A percentile compares a stretch with the other conserved stretches of the same genome.
Conservation (phyloP, 139 green algal species). For the Raphidocelis subcapitata region DNA sequence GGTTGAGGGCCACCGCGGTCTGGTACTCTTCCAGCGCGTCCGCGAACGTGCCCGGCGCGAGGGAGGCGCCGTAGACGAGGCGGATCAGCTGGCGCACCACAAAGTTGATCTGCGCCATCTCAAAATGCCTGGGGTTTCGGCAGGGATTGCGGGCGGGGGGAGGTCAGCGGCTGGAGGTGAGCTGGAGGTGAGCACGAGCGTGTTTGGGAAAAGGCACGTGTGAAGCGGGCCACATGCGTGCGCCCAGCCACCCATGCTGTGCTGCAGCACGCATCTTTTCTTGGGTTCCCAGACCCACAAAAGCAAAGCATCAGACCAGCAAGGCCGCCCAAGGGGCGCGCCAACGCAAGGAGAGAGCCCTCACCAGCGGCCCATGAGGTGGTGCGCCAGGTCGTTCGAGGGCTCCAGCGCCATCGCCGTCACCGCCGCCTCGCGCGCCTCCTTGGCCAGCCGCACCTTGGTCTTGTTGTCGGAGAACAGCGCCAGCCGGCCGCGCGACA, state of each 20-base stretch:
- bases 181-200: no score
- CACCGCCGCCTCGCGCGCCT: conserved; percentile 50
- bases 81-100: conserved; percentile 30
- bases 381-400: conserved; percentile 68
- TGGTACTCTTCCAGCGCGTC: conserved; percentile 61
- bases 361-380: conserved; percentile 69
- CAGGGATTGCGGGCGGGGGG: no score
- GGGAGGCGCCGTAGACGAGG: conserved; percentile 26
- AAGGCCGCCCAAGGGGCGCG: no score
- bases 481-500: conserved; percentile 67
- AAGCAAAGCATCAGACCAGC: no score
- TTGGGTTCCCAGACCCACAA: no score
- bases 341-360: no score
- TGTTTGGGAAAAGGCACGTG: no score
- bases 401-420: conserved; percentile 53
- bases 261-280: no score
- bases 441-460: conserved; percentile 61
- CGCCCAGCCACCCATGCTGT: no score
- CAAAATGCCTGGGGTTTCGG: conserved; percentile 27
- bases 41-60: conserved; percentile 26
- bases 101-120: conserved; percentile 39
- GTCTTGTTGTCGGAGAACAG: conserved; percentile 69
- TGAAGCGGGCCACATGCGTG: no score
- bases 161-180: no score
- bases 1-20: conserved; percentile 49